A percentile compares a stretch with the other conserved stretches of the same genome.
phyloP scores from a whole-genome alignment of 768 basidiomycete species.

The Serendipita indica region DNA sequence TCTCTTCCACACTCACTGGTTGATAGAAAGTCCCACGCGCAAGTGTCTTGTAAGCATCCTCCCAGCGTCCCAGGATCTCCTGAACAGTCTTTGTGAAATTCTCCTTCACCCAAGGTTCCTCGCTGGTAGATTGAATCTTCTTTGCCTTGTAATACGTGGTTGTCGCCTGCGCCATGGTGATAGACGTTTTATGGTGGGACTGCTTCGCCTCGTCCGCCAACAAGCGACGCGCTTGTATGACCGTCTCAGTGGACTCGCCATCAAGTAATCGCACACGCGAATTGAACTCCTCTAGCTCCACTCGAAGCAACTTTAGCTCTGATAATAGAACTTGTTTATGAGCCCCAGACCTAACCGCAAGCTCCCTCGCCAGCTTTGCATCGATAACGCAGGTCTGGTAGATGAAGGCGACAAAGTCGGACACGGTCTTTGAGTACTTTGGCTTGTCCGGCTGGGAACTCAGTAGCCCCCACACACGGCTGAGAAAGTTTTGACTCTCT shows the following conservation, averaged over 20 bases:
- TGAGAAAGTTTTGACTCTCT: constrained; percentile 28
- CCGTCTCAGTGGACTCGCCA: constrained; percentile 17
- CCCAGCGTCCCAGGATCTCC: neutral
- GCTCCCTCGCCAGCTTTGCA: constrained; percentile 29
- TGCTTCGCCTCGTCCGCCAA: constrained; percentile 11
- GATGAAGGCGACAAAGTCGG: constrained; percentile 24
- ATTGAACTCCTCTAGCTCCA: constrained; percentile 35
- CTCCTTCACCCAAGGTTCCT: neutral
- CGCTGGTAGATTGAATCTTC: neutral
- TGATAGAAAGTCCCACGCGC: neutral
- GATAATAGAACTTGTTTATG: constrained; percentile 39
- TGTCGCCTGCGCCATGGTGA: neutral
- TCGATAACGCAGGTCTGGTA: constrained; percentile 34
- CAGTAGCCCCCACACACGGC: constrained; percentile 25
- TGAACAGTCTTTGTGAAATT: neutral
- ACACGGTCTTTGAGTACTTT: neutral
- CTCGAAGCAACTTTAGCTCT: constrained; percentile 29
- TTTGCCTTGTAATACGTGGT: neutral
- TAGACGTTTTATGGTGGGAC: neutral
- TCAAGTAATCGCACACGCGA: constrained; percentile 28
- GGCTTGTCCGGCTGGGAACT: neutral
- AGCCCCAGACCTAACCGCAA: constrained; percentile 35
- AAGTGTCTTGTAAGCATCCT: neutral
- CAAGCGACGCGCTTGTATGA: constrained; percentile 16
- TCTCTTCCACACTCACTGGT: neutral